These are phyloP conservation scores for Tuber microsphaerosporum DNA, from an alignment of 495 filamentous ascomycete genomes.

Conservation along the genomic window DNA sequence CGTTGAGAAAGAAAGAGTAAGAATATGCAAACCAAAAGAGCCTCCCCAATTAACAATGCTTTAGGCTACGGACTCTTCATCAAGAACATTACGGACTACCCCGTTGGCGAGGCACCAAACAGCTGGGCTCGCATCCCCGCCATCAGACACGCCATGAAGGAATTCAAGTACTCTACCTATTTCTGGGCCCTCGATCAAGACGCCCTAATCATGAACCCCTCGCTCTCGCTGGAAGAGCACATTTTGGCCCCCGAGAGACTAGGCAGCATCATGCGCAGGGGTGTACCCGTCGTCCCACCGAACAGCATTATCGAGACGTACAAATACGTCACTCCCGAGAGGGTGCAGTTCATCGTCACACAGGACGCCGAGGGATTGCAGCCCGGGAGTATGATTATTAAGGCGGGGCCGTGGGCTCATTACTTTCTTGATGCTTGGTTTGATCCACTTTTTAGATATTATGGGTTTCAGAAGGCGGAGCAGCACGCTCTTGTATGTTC, in stretches of 20 bases:
- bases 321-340: constrained; percentile 62
- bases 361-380: constrained; percentile 79
- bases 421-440: constrained; percentile 96
- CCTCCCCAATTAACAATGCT: not conserved
- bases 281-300: constrained; percentile 81
- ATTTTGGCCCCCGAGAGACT: constrained; percentile 61
- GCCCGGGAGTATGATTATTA: constrained; percentile 68
- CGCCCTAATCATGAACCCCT: constrained; percentile 83
- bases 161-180: constrained; percentile 63
- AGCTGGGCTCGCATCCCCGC: constrained; percentile 78
- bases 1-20: not conserved
- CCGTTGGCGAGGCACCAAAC: constrained; percentile 56
- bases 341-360: constrained; percentile 75
- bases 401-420: constrained; percentile 78
- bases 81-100: constrained; percentile 66
- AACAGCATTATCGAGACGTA: constrained; percentile 97
- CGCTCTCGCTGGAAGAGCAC: constrained; percentile 59
- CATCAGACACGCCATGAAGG: constrained; percentile 80
- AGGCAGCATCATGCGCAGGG: constrained; percentile 73
- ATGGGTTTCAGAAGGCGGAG: constrained; percentile 94
- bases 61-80: constrained; percentile 85
- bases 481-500: constrained; percentile 74
- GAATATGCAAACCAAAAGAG: constrained; percentile 2
- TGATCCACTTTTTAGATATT: constrained; percentile 82
- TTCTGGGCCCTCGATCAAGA: constrained; percentile 81